phyloP scores from a whole-genome alignment of 306 rosid species.

The Casuarina equisetifolia region DNA sequence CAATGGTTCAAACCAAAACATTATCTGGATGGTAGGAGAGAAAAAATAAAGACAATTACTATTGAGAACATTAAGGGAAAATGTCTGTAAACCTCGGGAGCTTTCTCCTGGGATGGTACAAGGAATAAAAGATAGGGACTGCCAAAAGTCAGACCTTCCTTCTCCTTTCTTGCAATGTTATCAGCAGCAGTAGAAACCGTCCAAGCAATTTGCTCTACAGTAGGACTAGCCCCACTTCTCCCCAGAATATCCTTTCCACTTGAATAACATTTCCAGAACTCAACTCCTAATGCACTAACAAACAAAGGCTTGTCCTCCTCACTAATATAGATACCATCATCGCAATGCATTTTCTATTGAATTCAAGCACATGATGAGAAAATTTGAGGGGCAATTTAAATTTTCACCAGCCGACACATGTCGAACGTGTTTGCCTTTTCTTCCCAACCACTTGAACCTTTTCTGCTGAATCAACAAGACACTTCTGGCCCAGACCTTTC shows the following conservation, averaged over 20 bases:
- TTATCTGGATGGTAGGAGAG: neutral
- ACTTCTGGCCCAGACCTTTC: conserved; percentile 17
- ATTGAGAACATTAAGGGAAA: conserved; percentile 15
- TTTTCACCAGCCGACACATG: conserved; percentile 31
- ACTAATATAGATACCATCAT: conserved; percentile 44
- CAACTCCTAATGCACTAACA: conserved; percentile 75
- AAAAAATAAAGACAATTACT: conserved; percentile 5
- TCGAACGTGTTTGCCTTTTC: conserved; percentile 12
- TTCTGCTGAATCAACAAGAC: conserved; percentile 23
- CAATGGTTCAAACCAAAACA: neutral
- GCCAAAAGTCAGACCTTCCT: conserved; percentile 54
- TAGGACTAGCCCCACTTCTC: conserved; percentile 60
- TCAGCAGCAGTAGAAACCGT: conserved; percentile 76
- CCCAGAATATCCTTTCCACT: conserved; percentile 73
- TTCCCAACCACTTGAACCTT: conserved; percentile 31
- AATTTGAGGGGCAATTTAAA: conserved; percentile 65
- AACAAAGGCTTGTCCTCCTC: conserved; percentile 65
- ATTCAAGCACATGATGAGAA: conserved; percentile 73
- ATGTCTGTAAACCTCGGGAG: conserved; percentile 52
- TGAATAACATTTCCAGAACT: conserved; percentile 73
- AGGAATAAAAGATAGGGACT: conserved; percentile 83
- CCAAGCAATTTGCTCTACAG: conserved; percentile 85
- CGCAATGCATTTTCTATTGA: conserved; percentile 69
- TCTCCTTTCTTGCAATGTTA: conserved; percentile 74
- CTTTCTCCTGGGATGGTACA: conserved; percentile 81